Conservation (phyloP, 176 grass and related monocot genomes). For the Lolium rigidum region DNA sequence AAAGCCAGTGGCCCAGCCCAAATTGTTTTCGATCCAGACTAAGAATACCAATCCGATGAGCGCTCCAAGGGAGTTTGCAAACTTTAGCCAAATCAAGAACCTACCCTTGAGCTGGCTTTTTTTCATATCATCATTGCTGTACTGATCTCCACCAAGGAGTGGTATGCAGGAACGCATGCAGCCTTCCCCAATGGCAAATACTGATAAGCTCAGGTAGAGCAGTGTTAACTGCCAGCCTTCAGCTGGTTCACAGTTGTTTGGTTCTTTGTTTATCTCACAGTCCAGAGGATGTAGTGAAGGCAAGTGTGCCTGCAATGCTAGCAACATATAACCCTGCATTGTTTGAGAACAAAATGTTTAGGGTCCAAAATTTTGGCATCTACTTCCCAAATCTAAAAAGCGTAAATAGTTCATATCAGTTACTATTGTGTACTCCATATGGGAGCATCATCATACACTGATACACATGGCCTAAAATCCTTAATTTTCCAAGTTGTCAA, state of each 20-base stretch:
- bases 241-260: constrained; percentile 38
- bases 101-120: constrained; percentile 25
- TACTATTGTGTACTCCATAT: neutral
- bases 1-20: constrained; percentile 52
- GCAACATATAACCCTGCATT: constrained; percentile 59
- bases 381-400: neutral
- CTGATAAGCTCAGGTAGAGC: constrained; percentile 43
- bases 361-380: neutral
- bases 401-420: neutral
- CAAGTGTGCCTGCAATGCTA: constrained; percentile 61
- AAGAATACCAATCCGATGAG: constrained; percentile 49
- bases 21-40: constrained; percentile 57
- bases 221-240: constrained; percentile 39
- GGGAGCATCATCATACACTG: neutral
- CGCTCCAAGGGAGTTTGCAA: constrained; percentile 46
- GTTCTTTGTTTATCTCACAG: constrained; percentile 57
- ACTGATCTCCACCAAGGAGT: constrained; percentile 48
- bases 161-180: constrained; percentile 52
- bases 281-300: constrained; percentile 49
- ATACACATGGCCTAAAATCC: neutral
- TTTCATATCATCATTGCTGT: constrained; percentile 29
- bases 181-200: constrained; percentile 49
- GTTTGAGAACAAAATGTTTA: constrained; percentile 5
- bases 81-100: constrained; percentile 41
- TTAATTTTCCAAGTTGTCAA: neutral